Percentiles rank a stretch among this genome's conserved stretches.
Conservation (phyloP, 305 asterid genomes). For the Fraxinus xanthoxyloides region DNA sequence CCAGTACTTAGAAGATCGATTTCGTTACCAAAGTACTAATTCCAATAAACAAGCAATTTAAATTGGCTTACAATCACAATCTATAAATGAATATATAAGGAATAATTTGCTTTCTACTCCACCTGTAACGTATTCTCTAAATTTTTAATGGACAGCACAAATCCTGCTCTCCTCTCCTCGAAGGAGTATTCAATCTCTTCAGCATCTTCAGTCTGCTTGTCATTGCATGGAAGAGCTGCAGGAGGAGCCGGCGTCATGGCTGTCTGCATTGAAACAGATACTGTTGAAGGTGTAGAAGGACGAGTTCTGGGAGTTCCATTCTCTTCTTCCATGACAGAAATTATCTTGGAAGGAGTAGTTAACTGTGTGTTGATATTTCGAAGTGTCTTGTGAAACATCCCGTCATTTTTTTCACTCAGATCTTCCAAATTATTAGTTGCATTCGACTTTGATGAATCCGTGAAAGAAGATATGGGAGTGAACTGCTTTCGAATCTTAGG, state of each 20-base stretch:
- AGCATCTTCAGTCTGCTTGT: conserved; percentile 31
- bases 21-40: not conserved
- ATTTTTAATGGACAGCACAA: conserved; percentile 46
- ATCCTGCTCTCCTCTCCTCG: conserved; percentile 82
- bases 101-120: conserved; percentile 10
- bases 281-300: conserved; percentile 68
- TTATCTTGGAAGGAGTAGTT: conserved; percentile 63
- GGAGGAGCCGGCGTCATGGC: conserved; percentile 9
- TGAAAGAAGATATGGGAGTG: conserved; percentile 42
- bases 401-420: conserved; percentile 48
- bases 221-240: not conserved
- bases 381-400: conserved; percentile 52
- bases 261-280: conserved; percentile 63
- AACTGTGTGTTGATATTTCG: conserved; percentile 41
- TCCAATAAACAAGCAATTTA: conserved; percentile 29
- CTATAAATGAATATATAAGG: conserved; percentile 21
- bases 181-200: conserved; percentile 74
- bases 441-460: conserved; percentile 38
- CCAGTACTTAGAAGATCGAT: not conserved
- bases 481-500: conserved; percentile 39
- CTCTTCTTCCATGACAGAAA: conserved; percentile 45
- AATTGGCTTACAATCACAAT: conserved; percentile 35
- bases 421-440: conserved; percentile 49
- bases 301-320: conserved; percentile 58
- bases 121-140: conserved; percentile 29